These are phyloP conservation scores for Myxozyma nipponensis DNA, from an alignment of 805 yeast species.

Conservation along the genomic window DNA sequence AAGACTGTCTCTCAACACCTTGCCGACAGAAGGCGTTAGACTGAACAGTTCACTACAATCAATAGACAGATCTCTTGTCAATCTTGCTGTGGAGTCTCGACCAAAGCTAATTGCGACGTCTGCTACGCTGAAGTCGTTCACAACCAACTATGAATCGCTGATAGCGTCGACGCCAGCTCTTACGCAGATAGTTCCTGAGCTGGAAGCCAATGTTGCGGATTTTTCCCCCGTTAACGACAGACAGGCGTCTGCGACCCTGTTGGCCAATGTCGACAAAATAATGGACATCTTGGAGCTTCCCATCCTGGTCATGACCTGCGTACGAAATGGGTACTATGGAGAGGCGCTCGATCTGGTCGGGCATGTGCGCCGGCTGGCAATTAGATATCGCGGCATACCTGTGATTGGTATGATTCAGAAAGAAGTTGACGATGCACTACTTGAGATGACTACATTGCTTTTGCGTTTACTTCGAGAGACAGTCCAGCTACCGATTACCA, in stretches of 20 bases:
- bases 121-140: slow-evolving; percentile 23
- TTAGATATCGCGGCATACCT: slow-evolving; percentile 61
- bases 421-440: slow-evolving; percentile 50
- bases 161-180: slow-evolving; percentile 24
- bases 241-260: slow-evolving; percentile 39
- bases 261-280: slow-evolving; percentile 64
- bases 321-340: slow-evolving; percentile 78
- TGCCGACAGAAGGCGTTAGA: slow-evolving; percentile 23
- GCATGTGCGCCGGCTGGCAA: slow-evolving; percentile 62
- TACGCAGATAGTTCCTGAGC: slow-evolving; percentile 9
- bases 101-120: slow-evolving; percentile 25
- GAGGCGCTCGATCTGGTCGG: slow-evolving; percentile 84
- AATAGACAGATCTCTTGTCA: slow-evolving; percentile 25
- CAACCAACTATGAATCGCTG: slow-evolving; percentile 27
- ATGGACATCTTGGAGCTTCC: slow-evolving; percentile 82
- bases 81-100: slow-evolving; percentile 18
- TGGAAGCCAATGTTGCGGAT: slow-evolving; percentile 10
- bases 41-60: slow-evolving; percentile 24
- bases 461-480: slow-evolving; percentile 68
- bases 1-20: slow-evolving; percentile 23
- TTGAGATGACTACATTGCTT: slow-evolving; percentile 66
- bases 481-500: slow-evolving; percentile 69
- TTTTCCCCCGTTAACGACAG: slow-evolving; percentile 24
- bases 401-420: slow-evolving; percentile 51
- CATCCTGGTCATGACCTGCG: slow-evolving; percentile 75